Evolutionary conservation across 2,329 filamentous ascomycete species (phyloP).

Genomic region (Aspergillus sp.): DNA sequence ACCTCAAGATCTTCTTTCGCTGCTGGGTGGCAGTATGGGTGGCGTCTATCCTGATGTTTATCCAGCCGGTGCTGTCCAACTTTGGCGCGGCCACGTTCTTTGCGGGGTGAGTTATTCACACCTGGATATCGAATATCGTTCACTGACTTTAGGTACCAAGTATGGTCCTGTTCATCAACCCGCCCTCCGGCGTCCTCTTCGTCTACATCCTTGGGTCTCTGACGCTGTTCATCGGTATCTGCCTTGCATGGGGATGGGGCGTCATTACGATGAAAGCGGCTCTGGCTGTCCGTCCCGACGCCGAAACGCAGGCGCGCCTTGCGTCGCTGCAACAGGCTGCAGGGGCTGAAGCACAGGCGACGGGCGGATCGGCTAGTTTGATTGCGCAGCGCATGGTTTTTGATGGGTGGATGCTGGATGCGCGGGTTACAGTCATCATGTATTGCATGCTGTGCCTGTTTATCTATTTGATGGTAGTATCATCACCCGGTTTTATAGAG

Average conservation of each 20-base stretch:
- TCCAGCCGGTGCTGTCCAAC: conserved; percentile 46
- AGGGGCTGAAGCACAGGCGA: conserved; percentile 30
- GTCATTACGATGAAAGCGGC: conserved; percentile 56
- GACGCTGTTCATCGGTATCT: conserved; percentile 53
- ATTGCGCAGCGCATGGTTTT: conserved; percentile 46
- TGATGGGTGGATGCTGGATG: conserved; percentile 54
- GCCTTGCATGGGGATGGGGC: conserved; percentile 56
- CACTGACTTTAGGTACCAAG: conserved; percentile 15
- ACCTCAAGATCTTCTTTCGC: conserved; percentile 54
- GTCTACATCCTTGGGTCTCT: conserved; percentile 50
- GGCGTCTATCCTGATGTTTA: conserved; percentile 52
- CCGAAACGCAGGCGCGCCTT: conserved; percentile 42
- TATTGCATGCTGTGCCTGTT: conserved; percentile 49
- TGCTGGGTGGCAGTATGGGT: conserved; percentile 55
- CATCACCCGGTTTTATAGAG: no score
- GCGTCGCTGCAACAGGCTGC: conserved; percentile 40
- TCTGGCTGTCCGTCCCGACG: conserved; percentile 46
- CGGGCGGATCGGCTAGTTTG: conserved; percentile 30
- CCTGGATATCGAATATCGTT: background rate
- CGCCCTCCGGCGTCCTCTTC: conserved; percentile 52
- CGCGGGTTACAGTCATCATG: conserved; percentile 45
- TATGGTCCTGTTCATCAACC: conserved; percentile 51
- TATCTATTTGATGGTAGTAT: conserved; percentile 46
- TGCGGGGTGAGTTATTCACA: conserved; percentile 20
- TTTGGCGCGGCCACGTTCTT: conserved; percentile 55